Conservation (phyloP, 495 filamentous ascomycete genomes). For the Podospora bellae-mahoneyi region DNA sequence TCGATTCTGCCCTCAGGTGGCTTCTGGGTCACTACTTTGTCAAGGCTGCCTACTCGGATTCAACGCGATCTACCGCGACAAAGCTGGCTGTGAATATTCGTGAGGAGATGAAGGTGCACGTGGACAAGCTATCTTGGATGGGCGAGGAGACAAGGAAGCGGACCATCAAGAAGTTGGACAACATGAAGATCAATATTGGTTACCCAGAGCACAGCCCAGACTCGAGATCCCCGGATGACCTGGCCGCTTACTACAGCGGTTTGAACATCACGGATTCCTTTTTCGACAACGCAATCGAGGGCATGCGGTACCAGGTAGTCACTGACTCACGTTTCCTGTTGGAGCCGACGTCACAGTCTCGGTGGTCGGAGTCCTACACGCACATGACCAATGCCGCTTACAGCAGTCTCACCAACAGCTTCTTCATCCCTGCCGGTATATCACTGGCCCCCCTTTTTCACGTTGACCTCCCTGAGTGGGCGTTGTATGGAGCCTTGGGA, state of each 20-base stretch:
- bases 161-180: slow-evolving; percentile 64
- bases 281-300: slow-evolving; percentile 59
- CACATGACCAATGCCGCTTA: slow-evolving; percentile 61
- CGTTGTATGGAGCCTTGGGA: slow-evolving; percentile 64
- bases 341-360: slow-evolving; percentile 58
- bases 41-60: slow-evolving; percentile 61
- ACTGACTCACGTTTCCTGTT: slow-evolving; percentile 56
- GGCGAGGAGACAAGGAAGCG: slow-evolving; percentile 58
- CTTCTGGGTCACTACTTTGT: slow-evolving; percentile 60
- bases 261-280: slow-evolving; percentile 53
- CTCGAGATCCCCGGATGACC: slow-evolving; percentile 54
- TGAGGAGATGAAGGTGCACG: slow-evolving; percentile 53
- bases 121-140: slow-evolving; percentile 66
- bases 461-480: slow-evolving; percentile 57
- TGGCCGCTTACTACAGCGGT: slow-evolving; percentile 56
- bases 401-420: slow-evolving; percentile 61
- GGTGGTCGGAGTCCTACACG: slow-evolving; percentile 61
- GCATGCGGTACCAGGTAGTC: slow-evolving; percentile 37
- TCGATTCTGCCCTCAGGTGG: slow-evolving; percentile 49
- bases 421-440: slow-evolving; percentile 70
- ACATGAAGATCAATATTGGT: slow-evolving; percentile 71
- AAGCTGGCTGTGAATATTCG: slow-evolving; percentile 69
- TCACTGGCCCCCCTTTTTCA: slow-evolving; percentile 70
- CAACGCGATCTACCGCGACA: slow-evolving; percentile 63
- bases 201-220: slow-evolving; percentile 55